phyloP scores from a whole-genome alignment of 2,329 filamentous ascomycete species.

The Fusarium tuaranense region DNA sequence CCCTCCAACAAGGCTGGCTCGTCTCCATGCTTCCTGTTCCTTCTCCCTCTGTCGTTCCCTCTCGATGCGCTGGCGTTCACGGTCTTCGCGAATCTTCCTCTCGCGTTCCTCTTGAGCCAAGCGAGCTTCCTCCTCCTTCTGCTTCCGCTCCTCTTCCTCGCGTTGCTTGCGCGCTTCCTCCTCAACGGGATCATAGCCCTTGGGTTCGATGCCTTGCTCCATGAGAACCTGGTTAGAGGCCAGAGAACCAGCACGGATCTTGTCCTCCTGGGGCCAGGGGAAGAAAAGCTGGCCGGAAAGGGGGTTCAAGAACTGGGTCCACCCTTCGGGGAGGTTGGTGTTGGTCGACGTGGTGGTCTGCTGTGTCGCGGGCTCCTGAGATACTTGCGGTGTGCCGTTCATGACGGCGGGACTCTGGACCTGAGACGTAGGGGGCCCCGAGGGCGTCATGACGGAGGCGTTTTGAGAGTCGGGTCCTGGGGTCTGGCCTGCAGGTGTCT shows the following conservation, averaged over 20 bases:
- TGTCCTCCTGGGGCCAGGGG: constrained; percentile 80
- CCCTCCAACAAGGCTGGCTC: constrained; percentile 50
- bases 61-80: constrained; percentile 55
- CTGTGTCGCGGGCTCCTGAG: constrained; percentile 49
- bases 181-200: constrained; percentile 67
- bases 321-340: constrained; percentile 61
- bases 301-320: constrained; percentile 66
- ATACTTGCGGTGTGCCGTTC: constrained; percentile 48
- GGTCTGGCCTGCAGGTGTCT: constrained; percentile 47
- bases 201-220: constrained; percentile 72
- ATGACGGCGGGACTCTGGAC: constrained; percentile 49
- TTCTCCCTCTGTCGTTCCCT: constrained; percentile 57
- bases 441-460: constrained; percentile 47
- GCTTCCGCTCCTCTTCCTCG: constrained; percentile 62
- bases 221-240: constrained; percentile 71
- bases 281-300: constrained; percentile 71
- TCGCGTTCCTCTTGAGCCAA: constrained; percentile 60
- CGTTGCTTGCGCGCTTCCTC: constrained; percentile 64
- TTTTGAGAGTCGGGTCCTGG: constrained; percentile 48
- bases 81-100: constrained; percentile 53
- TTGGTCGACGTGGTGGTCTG: constrained; percentile 48
- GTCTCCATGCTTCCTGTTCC: constrained; percentile 56
- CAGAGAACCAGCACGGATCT: constrained; percentile 76
- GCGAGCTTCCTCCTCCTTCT: constrained; percentile 60
- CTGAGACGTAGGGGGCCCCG: constrained; percentile 49